phyloP scores from a whole-genome alignment of 176 grass and related monocot genomes.

The Oryza meridionalis region DNA sequence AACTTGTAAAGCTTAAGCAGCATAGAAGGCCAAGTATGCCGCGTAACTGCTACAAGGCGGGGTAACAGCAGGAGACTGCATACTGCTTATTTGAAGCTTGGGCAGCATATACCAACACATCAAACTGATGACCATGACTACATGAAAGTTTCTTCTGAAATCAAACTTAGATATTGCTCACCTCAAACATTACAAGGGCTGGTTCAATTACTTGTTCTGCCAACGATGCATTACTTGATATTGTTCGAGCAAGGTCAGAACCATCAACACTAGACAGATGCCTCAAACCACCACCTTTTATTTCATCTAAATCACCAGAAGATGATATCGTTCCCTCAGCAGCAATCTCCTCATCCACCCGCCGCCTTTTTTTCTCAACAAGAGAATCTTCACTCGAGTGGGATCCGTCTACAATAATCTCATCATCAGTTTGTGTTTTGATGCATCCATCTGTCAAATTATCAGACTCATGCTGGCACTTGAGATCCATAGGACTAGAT shows the following conservation, averaged over 20 bases:
- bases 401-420: constrained; percentile 57
- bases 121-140: constrained; percentile 17
- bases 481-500: constrained; percentile 71
- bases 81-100: neutral
- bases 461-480: constrained; percentile 64
- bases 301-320: constrained; percentile 62
- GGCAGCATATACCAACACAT: neutral
- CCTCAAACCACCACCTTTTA: constrained; percentile 56
- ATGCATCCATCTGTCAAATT: constrained; percentile 65
- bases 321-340: constrained; percentile 68
- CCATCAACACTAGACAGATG: constrained; percentile 54
- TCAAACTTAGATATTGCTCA: constrained; percentile 47
- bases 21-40: neutral
- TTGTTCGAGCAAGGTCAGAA: constrained; percentile 60
- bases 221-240: constrained; percentile 83
- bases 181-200: constrained; percentile 99
- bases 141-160: constrained; percentile 17
- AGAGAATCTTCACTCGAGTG: constrained; percentile 60
- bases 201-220: constrained; percentile 97
- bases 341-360: constrained; percentile 67
- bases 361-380: constrained; percentile 77
- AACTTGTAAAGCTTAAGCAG: neutral
- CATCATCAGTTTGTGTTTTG: constrained; percentile 90
- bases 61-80: neutral
- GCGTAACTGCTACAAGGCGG: neutral